phyloP scores from a whole-genome alignment of 2,329 filamentous ascomycete species.

The Xylaria hypoxylon region DNA sequence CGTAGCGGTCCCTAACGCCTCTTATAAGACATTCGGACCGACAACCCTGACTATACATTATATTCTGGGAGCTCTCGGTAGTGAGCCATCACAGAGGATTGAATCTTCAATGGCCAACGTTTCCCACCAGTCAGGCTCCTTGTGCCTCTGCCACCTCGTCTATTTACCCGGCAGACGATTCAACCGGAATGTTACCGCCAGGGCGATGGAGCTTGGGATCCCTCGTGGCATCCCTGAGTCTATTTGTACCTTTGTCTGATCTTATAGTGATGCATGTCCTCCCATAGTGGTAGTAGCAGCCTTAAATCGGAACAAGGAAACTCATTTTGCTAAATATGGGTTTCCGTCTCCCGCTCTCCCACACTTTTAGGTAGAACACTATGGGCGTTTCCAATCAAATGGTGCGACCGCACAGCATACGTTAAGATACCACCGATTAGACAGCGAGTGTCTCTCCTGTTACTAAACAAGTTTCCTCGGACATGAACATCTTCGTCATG shows the following conservation, averaged over 20 bases:
- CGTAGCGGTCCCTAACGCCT: slow-evolving; percentile 12
- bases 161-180: slow-evolving; percentile 35
- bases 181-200: slow-evolving; percentile 24
- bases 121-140: slow-evolving; percentile 17
- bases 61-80: slow-evolving; percentile 19
- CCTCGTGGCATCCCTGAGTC: slow-evolving; percentile 22
- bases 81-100: background rate
- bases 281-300: slow-evolving; percentile 11
- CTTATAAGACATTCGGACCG: slow-evolving; percentile 43
- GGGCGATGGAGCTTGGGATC: slow-evolving; percentile 14
- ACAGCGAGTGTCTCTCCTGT: background rate
- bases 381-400: slow-evolving; percentile 11
- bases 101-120: background rate
- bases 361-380: background rate
- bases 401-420: slow-evolving; percentile 8
- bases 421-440: slow-evolving; percentile 11
- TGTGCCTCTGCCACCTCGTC: slow-evolving; percentile 9
- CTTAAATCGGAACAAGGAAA: slow-evolving; percentile 10
- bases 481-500: slow-evolving; percentile 11
- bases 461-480: slow-evolving; percentile 7
- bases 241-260: background rate
- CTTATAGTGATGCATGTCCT: slow-evolving; percentile 7
- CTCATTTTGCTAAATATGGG: slow-evolving; percentile 21
- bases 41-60: slow-evolving; percentile 33
- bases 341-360: slow-evolving; percentile 6